phyloP scores from a whole-genome alignment of 257 asterid species.

The Solanum bulbocastanum region DNA sequence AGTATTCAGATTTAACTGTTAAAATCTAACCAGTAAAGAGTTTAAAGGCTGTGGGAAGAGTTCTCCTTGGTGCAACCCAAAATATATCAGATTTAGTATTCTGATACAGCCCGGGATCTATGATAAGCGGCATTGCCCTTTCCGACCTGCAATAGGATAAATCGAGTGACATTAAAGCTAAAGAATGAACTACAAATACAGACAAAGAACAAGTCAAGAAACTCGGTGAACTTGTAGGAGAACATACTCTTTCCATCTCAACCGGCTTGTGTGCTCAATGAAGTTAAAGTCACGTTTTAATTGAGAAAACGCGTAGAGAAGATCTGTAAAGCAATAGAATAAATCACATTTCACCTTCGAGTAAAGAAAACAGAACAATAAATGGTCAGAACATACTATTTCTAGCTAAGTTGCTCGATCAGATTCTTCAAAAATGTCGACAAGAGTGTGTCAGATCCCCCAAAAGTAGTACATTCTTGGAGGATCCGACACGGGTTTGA shows the following conservation, averaged over 20 bases:
- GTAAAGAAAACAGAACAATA: neutral
- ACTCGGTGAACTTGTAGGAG: neutral
- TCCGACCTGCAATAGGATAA: conserved; percentile 28
- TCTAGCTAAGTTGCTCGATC: neutral
- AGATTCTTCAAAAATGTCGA: neutral
- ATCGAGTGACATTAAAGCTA: neutral
- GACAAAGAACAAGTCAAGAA: neutral
- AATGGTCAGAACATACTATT: neutral
- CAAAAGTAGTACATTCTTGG: neutral
- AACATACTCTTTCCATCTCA: conserved; percentile 82
- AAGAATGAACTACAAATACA: neutral
- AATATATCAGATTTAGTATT: conserved; percentile 53
- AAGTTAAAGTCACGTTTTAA: conserved; percentile 51
- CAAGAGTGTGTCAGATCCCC: neutral
- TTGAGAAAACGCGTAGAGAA: conserved; percentile 41
- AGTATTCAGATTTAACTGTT: neutral
- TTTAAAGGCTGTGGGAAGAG: conserved; percentile 55
- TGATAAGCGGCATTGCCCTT: conserved; percentile 71
- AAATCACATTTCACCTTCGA: neutral
- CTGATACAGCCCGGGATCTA: conserved; percentile 78
- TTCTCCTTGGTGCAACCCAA: conserved; percentile 47
- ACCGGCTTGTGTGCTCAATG: conserved; percentile 54
- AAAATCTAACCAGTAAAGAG: conserved; percentile 17
- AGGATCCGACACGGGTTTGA: neutral
- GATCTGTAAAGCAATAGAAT: conserved; percentile 44